Percentiles rank a stretch among this genome's conserved stretches.
These are phyloP conservation scores for Solanum virginianum DNA, from an alignment of 257 asterid species.

Conservation along the genomic window DNA sequence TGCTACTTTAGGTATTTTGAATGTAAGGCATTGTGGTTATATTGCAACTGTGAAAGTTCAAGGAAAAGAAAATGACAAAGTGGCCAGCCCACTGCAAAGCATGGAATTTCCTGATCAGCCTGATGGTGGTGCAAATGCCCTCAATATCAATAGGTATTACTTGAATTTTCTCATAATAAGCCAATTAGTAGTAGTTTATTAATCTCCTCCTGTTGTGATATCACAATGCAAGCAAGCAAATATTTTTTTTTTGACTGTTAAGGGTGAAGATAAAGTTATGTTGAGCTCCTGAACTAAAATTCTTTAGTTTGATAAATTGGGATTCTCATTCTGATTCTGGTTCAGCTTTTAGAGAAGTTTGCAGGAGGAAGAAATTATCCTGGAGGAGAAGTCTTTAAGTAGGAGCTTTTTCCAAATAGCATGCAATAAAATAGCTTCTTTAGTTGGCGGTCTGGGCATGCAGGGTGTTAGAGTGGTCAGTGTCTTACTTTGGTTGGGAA, in stretches of 20 bases:
- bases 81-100: constrained; percentile 35
- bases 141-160: constrained; percentile 75
- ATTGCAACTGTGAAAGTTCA: constrained; percentile 72
- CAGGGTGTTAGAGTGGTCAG: neutral
- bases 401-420: neutral
- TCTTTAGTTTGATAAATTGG: neutral
- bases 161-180: neutral
- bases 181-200: neutral
- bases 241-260: neutral
- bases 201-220: neutral
- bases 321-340: neutral
- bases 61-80: constrained; percentile 37
- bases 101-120: constrained; percentile 74
- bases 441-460: neutral
- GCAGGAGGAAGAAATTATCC: neutral
- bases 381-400: neutral
- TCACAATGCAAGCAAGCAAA: neutral
- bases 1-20: constrained; percentile 76
- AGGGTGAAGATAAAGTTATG: neutral
- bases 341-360: neutral
- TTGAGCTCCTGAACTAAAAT: neutral
- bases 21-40: constrained; percentile 68
- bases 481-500: neutral
- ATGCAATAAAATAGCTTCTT: neutral
- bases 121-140: constrained; percentile 98